These are phyloP conservation scores for Trichocladium uniseriatum DNA, from an alignment of 495 filamentous ascomycete species.

Conservation along the genomic window DNA sequence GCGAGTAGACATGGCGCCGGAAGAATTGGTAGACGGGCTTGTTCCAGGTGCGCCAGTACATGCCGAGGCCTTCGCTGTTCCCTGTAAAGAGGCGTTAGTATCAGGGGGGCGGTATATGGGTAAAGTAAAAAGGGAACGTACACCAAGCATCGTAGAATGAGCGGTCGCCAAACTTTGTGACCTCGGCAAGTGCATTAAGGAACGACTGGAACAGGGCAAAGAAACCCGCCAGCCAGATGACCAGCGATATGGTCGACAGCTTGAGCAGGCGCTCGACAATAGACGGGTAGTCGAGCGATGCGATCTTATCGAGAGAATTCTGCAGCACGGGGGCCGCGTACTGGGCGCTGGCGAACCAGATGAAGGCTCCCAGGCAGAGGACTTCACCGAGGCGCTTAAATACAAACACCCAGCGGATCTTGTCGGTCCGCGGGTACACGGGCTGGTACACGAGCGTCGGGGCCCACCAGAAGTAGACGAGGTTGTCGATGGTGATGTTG, in stretches of 20 bases:
- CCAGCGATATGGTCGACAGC: constrained; percentile 80
- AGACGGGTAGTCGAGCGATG: constrained; percentile 64
- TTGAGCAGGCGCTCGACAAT: constrained; percentile 90
- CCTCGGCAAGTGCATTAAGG: constrained; percentile 83
- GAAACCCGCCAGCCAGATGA: constrained; percentile 96
- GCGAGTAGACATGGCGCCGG: constrained; percentile 83
- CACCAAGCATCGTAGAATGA: constrained; percentile 97
- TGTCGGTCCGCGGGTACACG: constrained; percentile 73
- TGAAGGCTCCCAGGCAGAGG: constrained; percentile 64
- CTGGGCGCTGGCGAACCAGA: constrained; percentile 88
- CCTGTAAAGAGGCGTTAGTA: constrained; percentile 2
- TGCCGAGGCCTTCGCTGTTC: constrained; percentile 78
- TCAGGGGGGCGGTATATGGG: neutral
- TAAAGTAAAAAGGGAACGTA: neutral
- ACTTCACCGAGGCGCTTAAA: constrained; percentile 71
- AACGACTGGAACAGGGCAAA: constrained; percentile 89
- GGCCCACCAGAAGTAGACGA: constrained; percentile 94
- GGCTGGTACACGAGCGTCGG: constrained; percentile 96
- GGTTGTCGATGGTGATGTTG: constrained; percentile 79
- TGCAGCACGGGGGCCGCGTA: constrained; percentile 83
- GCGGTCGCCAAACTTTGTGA: constrained; percentile 82
- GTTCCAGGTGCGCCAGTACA: constrained; percentile 96
- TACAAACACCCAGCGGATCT: constrained; percentile 80
- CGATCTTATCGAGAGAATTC: constrained; percentile 82
- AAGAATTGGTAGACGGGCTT: constrained; percentile 95